Conservation (phyloP, 257 asterid species). For the Fraxinus excelsior region DNA sequence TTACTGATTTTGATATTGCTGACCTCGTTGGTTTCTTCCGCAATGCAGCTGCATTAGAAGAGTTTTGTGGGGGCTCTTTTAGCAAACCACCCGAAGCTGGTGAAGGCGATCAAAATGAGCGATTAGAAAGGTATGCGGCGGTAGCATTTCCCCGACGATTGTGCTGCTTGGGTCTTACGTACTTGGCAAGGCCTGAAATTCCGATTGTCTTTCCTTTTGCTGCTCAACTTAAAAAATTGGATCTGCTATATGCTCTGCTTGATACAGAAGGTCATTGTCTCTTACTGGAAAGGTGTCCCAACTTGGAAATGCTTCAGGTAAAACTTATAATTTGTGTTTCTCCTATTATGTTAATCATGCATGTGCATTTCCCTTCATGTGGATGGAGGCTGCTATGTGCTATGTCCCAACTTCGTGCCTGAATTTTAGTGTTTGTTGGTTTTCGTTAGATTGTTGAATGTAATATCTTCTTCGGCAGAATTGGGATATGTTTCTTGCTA, state of each 20-base stretch:
- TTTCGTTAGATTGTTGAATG: no score
- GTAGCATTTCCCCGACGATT: constrained; percentile 57
- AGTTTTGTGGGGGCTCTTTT: constrained; percentile 76
- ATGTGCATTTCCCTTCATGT: neutral
- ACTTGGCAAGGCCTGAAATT: constrained; percentile 59
- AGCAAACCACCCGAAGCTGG: constrained; percentile 42
- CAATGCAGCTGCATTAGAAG: constrained; percentile 63
- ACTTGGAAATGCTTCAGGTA: constrained; percentile 85
- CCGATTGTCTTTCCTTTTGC: constrained; percentile 67
- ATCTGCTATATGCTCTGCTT: constrained; percentile 77
- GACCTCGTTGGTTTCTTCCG: constrained; percentile 58
- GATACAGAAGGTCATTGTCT: constrained; percentile 82
- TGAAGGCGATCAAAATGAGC: constrained; percentile 43
- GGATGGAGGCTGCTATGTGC: no score
- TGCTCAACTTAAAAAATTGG: constrained; percentile 64
- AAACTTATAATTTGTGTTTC: constrained; percentile 17
- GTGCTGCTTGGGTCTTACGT: constrained; percentile 52
- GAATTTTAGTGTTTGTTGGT: no score
- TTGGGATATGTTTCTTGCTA: no score
- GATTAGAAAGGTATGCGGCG: constrained; percentile 41
- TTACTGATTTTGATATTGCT: constrained; percentile 60
- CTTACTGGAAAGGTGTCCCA: constrained; percentile 67
- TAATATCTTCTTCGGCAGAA: no score
- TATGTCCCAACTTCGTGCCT: no score
- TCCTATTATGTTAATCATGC: constrained; percentile 1